A percentile compares a stretch with the other conserved stretches of the same genome.
Conservation (phyloP, 2,329 filamentous ascomycete genomes). For the Helotiales sp. region DNA sequence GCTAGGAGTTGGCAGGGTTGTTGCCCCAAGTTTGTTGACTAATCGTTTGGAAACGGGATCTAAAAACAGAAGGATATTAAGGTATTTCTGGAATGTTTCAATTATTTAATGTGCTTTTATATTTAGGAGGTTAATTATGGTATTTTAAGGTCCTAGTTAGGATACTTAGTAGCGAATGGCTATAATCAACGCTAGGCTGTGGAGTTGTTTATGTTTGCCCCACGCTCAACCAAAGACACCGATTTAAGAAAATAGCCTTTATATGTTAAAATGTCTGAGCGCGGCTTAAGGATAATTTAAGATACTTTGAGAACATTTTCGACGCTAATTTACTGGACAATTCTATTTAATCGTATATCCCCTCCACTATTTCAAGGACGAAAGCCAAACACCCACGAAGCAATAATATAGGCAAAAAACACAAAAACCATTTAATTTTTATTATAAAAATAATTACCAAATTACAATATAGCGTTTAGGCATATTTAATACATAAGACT, state of each 20-base stretch:
- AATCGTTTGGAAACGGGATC: not conserved
- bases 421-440: not conserved
- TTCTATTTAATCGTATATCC: constrained; percentile 4
- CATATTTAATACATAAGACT: not conserved
- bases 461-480: not conserved
- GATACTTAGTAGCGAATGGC: too few species aligned
- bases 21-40: too few species aligned
- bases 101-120: not conserved
- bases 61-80: not conserved
- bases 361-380: not conserved
- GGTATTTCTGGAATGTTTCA: not conserved
- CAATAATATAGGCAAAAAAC: not conserved
- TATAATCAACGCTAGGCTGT: not conserved
- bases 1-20: not conserved
- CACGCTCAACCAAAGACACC: not conserved
- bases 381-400: not conserved
- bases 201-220: not conserved
- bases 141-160: constrained; percentile 2
- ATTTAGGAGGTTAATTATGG: not conserved
- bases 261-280: not conserved
- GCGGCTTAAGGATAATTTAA: not conserved
- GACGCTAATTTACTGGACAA: not conserved
- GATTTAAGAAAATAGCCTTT: constrained; percentile 1
- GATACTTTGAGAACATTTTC: constrained; percentile 6
- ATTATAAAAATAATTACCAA: not conserved